Base-by-base conservation (phyloP, 495 filamentous ascomycete species). In the Aspergillus nanangensis region DNA sequence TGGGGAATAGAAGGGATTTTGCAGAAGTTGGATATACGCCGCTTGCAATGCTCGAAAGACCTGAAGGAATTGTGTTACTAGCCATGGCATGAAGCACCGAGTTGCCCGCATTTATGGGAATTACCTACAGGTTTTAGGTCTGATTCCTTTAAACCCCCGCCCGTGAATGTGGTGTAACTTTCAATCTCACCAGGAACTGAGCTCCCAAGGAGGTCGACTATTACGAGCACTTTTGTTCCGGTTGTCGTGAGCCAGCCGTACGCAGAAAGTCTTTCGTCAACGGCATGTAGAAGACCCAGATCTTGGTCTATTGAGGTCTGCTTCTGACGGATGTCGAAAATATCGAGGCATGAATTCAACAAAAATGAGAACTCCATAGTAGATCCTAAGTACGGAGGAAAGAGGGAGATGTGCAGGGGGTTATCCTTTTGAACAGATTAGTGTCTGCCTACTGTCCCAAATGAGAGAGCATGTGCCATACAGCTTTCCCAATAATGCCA, bases 161-260 rank as follows among this genome's bases (percentile, higher is more conserved):
- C 70, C 8, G 67, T 38, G 55, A 67, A 24, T 17, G 55, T 55
- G 56, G 70, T 52, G 33, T 48, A 44, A 33, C 47, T 65, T 22
- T 62, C 51, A 37, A 54, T 20, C 37, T 55, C 22, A 46, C 56
- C 29, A 41, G 38, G 45, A 38, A 44, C 51, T 49, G 59, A 60
- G 36, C 76, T 66, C 1, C 90, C 90, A 39, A 84, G 76, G 72
- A 94, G 82, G 62, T 97, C 93, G 11, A 97, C 84, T 1, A 96
- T 80, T 31, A 88, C 80, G 22, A 96, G 80, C 52, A 98, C 79
- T 62, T 88, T 90, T 22, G 92, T 81, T 5, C 91, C 92, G 5
- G 94, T 97, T 62, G 95, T 96, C n/a, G 93, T 97, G 58, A 96
- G 75, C 81, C 88, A 97, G 48, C 93, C 93, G 71, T 96, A 98